Base-by-base conservation (phyloP, 163 green algal species). In the Prototheca cutis region DNA sequence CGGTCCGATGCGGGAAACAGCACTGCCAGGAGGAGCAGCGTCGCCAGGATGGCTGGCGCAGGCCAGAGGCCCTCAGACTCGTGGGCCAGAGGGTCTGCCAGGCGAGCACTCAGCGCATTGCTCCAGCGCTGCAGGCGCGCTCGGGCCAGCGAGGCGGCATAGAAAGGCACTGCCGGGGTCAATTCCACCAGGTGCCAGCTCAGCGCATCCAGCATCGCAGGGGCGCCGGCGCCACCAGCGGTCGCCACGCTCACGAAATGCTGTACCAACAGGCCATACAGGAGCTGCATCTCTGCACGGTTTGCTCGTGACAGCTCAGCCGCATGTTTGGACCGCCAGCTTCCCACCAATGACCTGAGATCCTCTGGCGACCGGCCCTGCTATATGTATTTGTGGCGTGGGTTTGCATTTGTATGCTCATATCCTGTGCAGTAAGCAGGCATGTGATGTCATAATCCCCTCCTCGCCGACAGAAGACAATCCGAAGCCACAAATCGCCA, bases 1-100 rank as follows among this genome's bases (percentile, higher is more conserved):
- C 77, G 74, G 64, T 97, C 89, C 23, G 75, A 84, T 8, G 72
- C 65, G 2, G 88, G 87, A 71, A 95, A 97, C 27, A 96, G 67
- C 15, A 64, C 67, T 8, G 67, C 48, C 61, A 89, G 93, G 6
- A 97, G 86, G 53, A 82, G 75, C 23, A 96, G 76, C 69, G 93
- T 80, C 48, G 94, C 68, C 49, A 97, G 56, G 30, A 67, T 65
- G 23, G 83, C 74, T 4, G 63, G 15, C 2, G 67, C 56, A 1
- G 87, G 83, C 87, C 87, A 95, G 40, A 59, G 55, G 29, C 55
- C 28, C 21, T 25, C 63, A 3, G 23, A 31, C 39, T 25, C 25
- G 34, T n/a, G n/a, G n/a, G n/a, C n/a, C n/a, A 32, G 57, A 2
- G 51, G 48, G 29, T 66, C 65, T 39, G 60, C 47, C 21, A 64